Percentiles rank a stretch among this genome's conserved stretches.
These are phyloP conservation scores for Thamnidium elegans DNA, from an alignment of 192 early-diverging fungal genomes.

Conservation along the genomic window DNA sequence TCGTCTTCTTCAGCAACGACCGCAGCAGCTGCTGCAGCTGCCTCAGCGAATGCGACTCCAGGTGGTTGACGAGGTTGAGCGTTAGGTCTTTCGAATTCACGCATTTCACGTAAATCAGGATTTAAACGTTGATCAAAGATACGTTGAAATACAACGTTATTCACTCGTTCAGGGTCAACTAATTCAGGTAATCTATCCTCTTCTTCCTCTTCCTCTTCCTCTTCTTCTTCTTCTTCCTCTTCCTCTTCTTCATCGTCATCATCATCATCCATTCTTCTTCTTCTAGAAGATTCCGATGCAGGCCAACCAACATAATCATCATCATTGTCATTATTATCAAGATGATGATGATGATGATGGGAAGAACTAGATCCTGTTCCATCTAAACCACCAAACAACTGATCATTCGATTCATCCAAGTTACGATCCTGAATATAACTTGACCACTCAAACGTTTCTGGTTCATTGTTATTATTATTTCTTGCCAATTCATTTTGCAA, in stretches of 20 bases:
- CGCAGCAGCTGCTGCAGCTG: neutral
- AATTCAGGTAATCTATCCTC: neutral
- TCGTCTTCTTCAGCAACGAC: constrained; percentile 34
- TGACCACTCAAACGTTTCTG: neutral
- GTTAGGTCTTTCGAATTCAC: neutral
- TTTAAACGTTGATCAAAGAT: neutral
- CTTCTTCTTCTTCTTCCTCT: neutral
- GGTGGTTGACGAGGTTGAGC: neutral
- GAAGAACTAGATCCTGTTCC: constrained; percentile 1
- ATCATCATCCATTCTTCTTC: neutral
- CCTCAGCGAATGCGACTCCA: neutral
- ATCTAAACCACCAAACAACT: neutral
- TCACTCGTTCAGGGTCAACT: neutral
- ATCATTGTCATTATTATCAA: neutral
- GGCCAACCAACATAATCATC: neutral
- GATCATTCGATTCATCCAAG: neutral
- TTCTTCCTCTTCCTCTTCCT: neutral
- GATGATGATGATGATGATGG: neutral
- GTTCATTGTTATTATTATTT: neutral
- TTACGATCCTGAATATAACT: neutral
- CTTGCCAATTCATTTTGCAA: neutral
- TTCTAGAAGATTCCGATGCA: neutral
- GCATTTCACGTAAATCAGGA: too few relatives aligned
- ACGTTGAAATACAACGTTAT: neutral
- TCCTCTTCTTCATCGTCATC: neutral